A percentile compares a stretch with the other conserved stretches of the same genome.
Evolutionary conservation across 2,329 filamentous ascomycete genomes (phyloP).

Genomic region (Microdochium bolleyi): DNA sequence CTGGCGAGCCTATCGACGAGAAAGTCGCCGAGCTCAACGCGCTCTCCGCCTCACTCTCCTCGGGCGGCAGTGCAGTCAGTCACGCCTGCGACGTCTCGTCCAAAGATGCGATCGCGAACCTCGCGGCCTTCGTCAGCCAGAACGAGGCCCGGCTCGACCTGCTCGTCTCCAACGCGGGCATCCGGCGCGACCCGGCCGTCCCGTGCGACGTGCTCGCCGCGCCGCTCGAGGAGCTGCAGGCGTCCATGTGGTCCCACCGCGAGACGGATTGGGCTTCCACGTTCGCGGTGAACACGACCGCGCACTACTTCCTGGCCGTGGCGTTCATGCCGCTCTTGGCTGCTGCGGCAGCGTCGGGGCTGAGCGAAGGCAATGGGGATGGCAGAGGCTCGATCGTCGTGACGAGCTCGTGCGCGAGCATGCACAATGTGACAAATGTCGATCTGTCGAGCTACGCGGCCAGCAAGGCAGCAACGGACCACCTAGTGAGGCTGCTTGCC

Average conservation of each 20-base stretch:
- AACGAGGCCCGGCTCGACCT: constrained; percentile 34
- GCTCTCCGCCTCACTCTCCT: constrained; percentile 17
- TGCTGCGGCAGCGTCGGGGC: constrained; percentile 25
- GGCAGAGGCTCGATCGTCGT: constrained; percentile 38
- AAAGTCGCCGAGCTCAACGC: constrained; percentile 28
- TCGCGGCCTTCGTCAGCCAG: constrained; percentile 21
- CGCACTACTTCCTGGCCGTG: constrained; percentile 40
- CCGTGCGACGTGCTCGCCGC: constrained; percentile 35
- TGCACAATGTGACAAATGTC: constrained; percentile 43
- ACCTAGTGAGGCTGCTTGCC: constrained; percentile 38
- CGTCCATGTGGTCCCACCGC: constrained; percentile 35
- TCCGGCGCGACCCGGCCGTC: constrained; percentile 32
- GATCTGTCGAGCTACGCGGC: constrained; percentile 42
- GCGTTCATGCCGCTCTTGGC: constrained; percentile 34
- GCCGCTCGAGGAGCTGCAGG: constrained; percentile 30
- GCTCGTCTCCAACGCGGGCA: constrained; percentile 39
- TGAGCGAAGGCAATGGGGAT: constrained; percentile 20
- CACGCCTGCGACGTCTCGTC: constrained; percentile 27
- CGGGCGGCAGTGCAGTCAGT: constrained; percentile 27
- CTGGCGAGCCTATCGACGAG: constrained; percentile 29
- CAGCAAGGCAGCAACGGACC: constrained; percentile 44
- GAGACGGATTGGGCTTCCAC: constrained; percentile 34
- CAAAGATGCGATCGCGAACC: constrained; percentile 28
- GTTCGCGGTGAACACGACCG: constrained; percentile 38
- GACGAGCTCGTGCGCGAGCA: constrained; percentile 42